Base-by-base conservation (phyloP, 1,284 basidiomycete species). In the Irpex sp. region DNA sequence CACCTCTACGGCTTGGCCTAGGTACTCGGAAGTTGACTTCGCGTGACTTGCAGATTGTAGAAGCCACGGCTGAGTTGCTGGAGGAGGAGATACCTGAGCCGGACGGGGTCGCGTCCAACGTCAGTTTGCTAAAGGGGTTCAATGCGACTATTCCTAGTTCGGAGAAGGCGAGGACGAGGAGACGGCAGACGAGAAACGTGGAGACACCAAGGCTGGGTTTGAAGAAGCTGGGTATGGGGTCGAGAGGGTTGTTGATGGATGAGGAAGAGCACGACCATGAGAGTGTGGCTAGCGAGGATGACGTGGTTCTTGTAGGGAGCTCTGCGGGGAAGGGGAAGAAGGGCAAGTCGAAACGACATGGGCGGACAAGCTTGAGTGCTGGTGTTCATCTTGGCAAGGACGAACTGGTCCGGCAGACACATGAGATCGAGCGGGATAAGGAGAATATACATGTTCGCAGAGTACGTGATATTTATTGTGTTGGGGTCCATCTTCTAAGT, bases 91-190 rank as follows among this genome's bases (percentile, higher is more conserved):
- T 94, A 2, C 88, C 90, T 8, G 88, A 87, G 65, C 60, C 81
- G 5, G 83, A 84, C 23, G 84, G 82, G 45, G 78, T 84, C 23
- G 84, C 84, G 5, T 80, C 81, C 36, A 81, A 85, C 68, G 86
- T 93, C 58, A 88, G 88, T 69, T 78, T 97, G 33, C 78, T 95
- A 48, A 84, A 88, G 51, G 94, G 94, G 0, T 97, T 96, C 74
- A 89, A 91, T 67, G 94, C 94, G 35, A 96, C 94, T 2, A 90
- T 96, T 57, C 94, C 94, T 8, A 92, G 88, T 69, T 85, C 93
- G 35, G 89, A 94, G 69, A 82, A 87, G 67, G 82, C 90, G 58
- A 87, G 90, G 62, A 80, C 84, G 18, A 80, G 93, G 63, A 76
- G 94, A 61, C 75, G 93, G 59, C 86, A 91, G 72, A 84, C 90